These are phyloP conservation scores for Apiospora malaysiana DNA, from an alignment of 2,329 filamentous ascomycete genomes.

Conservation along the genomic window DNA sequence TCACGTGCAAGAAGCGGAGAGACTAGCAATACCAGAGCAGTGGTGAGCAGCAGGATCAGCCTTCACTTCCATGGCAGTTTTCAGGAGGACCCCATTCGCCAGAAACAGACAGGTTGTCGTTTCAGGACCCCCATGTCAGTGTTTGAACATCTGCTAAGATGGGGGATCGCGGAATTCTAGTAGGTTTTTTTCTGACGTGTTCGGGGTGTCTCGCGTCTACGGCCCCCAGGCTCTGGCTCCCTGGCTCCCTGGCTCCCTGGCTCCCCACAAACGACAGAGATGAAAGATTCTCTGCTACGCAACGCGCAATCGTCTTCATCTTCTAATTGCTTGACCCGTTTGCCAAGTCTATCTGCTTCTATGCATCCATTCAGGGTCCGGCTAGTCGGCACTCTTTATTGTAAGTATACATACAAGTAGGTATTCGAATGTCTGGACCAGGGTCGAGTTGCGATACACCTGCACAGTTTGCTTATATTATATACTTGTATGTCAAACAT, in stretches of 20 bases:
- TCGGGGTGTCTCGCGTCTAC: neutral
- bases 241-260: too few species aligned
- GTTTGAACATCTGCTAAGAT: conserved; percentile 4
- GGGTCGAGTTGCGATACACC: too few species aligned
- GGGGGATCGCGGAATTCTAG: neutral
- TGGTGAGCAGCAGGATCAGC: neutral
- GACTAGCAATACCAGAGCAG: neutral
- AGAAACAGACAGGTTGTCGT: conserved; percentile 5
- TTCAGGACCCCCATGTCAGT: conserved; percentile 12
- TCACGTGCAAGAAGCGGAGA: neutral
- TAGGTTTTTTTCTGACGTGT: conserved; percentile 3
- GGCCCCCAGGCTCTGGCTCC: too few species aligned
- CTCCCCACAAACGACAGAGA: conserved; percentile 1
- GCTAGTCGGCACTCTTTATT: neutral
- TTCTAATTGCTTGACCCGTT: neutral
- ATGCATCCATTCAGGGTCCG: neutral
- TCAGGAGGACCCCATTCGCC: neutral
- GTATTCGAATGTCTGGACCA: neutral
- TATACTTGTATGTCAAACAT: too few species aligned
- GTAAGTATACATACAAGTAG: neutral
- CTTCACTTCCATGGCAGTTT: neutral
- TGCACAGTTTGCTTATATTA: too few species aligned
- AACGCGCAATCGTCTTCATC: neutral
- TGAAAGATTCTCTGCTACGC: neutral
- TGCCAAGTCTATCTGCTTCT: neutral